Conservation (phyloP, 345 rosid genomes). For the Luvunga scandens region DNA sequence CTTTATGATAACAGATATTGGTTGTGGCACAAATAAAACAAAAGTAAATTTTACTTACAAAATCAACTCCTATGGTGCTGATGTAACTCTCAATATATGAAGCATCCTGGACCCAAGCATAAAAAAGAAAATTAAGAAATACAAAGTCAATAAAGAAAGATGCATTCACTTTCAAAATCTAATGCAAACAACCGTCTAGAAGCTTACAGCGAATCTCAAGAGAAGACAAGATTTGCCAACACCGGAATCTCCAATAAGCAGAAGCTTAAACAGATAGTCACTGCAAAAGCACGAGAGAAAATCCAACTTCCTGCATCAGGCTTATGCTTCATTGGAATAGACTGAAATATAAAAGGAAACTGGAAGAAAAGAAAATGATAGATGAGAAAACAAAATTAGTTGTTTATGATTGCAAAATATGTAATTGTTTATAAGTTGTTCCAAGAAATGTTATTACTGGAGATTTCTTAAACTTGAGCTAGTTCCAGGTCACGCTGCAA, state of each 20-base stretch:
- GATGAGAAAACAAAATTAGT: not conserved
- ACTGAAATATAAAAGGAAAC: not conserved
- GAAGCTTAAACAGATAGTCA: constrained; percentile 61
- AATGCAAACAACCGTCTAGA: not conserved
- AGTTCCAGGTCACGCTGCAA: not conserved
- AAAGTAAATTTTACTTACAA: constrained; percentile 40
- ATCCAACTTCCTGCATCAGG: not conserved
- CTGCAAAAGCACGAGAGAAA: constrained; percentile 27
- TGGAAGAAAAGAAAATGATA: not conserved
- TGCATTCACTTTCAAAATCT: not conserved
- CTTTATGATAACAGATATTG: not conserved
- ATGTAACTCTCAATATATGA: constrained; percentile 80
- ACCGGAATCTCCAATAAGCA: constrained; percentile 63
- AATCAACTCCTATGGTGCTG: constrained; percentile 85
- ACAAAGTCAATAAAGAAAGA: not conserved
- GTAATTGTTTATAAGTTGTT: not conserved
- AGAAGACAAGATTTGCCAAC: constrained; percentile 66
- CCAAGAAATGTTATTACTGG: not conserved
- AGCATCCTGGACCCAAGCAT: constrained; percentile 51
- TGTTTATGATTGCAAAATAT: not conserved
- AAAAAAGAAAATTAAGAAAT: not conserved
- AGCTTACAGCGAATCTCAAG: constrained; percentile 53
- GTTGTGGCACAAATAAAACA: not conserved
- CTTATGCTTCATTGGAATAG: not conserved
- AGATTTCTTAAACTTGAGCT: not conserved